Evolutionary conservation across 2,329 filamentous ascomycete species (phyloP).

Genomic region (Podosphaera xanthii): DNA sequence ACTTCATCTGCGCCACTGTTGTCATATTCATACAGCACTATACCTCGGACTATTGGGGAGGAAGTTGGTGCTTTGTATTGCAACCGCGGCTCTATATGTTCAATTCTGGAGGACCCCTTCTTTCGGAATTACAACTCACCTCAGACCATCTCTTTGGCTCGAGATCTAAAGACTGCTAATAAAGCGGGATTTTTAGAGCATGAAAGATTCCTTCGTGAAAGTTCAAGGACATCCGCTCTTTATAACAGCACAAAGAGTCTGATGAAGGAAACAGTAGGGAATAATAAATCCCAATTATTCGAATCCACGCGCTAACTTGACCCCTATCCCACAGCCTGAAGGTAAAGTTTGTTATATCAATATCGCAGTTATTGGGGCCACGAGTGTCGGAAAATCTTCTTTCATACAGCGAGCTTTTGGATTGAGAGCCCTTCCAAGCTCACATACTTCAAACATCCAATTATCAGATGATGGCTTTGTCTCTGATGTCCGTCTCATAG

Average conservation of each 20-base stretch:
- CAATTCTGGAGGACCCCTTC: constrained; percentile 32
- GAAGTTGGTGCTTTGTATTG: not conserved
- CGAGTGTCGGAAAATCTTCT: constrained; percentile 43
- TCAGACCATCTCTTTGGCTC: constrained; percentile 15
- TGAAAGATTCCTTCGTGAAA: constrained; percentile 6
- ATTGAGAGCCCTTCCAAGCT: constrained; percentile 27
- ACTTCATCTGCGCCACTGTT: constrained; percentile 7
- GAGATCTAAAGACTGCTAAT: constrained; percentile 14
- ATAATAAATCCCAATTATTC: not conserved
- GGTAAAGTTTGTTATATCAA: constrained; percentile 28
- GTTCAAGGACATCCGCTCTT: constrained; percentile 4
- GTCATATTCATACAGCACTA: not conserved
- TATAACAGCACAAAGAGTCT: constrained; percentile 7
- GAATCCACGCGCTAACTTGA: constrained; percentile 5
- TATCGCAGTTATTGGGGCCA: constrained; percentile 42
- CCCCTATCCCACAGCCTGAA: constrained; percentile 6
- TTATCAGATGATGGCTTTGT: constrained; percentile 33
- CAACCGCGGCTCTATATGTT: constrained; percentile 25
- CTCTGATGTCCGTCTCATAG: constrained; percentile 37
- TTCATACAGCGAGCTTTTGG: constrained; percentile 42
- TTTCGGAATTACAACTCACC: constrained; percentile 24
- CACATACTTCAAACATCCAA: constrained; percentile 31
- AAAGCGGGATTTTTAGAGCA: constrained; percentile 6
- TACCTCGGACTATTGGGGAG: not conserved
- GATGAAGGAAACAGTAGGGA: constrained; percentile 10